Base-by-base conservation (phyloP, 176 grass and related monocot genomes). In the Ananas comosus region DNA sequence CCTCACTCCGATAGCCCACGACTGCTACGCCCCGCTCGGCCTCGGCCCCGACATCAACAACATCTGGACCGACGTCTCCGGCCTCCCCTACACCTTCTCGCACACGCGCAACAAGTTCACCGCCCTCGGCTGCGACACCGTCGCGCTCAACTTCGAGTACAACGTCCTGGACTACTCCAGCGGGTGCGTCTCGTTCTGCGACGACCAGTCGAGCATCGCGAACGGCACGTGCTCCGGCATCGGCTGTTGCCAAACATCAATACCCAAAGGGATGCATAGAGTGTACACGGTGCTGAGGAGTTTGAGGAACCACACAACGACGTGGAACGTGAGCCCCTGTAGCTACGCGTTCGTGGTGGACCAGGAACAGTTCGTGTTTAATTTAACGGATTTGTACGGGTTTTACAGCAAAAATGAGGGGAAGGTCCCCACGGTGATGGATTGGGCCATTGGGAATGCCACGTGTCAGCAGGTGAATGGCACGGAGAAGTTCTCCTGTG, bases 61-160 rank as follows among this genome's bases (percentile, higher is more conserved):
- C 6, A 13, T 21, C 9, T 13, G 12, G 13, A 68, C 42, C 65
- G 29, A 68, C 42, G 28, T 68, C 65, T 17, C 28, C 7, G 65
- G 33, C 28, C 28, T 47, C 33, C 28, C 29, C 25, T 68, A 49
- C 65, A 68, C 65, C 25, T 84, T 80, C 66, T 79, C 82, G 12
- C 47, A 51, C 48, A 74, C 71, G 5, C 63, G 17, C 12, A 84
- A 84, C 72, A 84, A 79, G 53, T 74, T 85, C 66, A 85, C 70
- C 0, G 82, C 72, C 1, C 17, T 63, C 0, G 82, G 82, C 10
- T 80, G 82, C 13, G 82, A 85, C 5, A 50, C 82, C 71, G 54
- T 85, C 54, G 65, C 53, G 82, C 66, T 85, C 11, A 13, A 49
- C 53, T 58, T n/a, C 16, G 53, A 58, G 53, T n/a, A 13, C 53